Evolutionary conservation across 2,329 filamentous ascomycete species (phyloP), one percentile per base, ranked within the genome.

Genomic region (Ilyonectria robusta): DNA sequence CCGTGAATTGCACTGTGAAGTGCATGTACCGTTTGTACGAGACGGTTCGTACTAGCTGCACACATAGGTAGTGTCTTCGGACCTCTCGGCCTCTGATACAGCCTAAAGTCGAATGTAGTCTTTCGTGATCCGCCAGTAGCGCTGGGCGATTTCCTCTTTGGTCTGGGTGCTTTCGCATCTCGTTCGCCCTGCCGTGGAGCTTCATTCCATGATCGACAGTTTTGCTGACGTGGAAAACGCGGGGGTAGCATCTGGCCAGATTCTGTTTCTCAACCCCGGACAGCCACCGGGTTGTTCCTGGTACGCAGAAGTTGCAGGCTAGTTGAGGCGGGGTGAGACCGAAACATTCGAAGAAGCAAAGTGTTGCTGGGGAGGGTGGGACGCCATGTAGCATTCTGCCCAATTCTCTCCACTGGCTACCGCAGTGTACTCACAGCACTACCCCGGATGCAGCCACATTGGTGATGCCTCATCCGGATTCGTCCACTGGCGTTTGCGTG

Each of bases 371-470:
- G 15, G 31, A 42, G 50, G 40, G 29, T 42, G 46, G 35, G 17
- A 42, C 6, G 40, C 40, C 40, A n/a, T 8, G 53, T n/a, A 15
- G 29, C 17, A 19, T 51, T 51, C n/a, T 57, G 3, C 31, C 51
- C 21, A 7, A 47, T 59, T 50, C 56, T 54, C n/a, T 42, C 21
- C 50, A 53, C 51, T 60, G 57, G 57, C 62, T 58, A 37, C 57
- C 44, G 61, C 44, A 15, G 51, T 26, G 57, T 60, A 57, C 26
- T 26, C 26, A 26, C 51, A 57, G 50, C 15, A 26, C 42, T 50
- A 65, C 62, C 62, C 62, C 57, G 31, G 26, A 29, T 11, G 47
- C 47, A 42, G 35, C 37, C 46, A 29, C 47, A 37, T 42, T 46
- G 40, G 48, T 37, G 50, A 17, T 35, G 26, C 35, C 11, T 33